A percentile compares a stretch with the other conserved stretches of the same genome.
These are phyloP conservation scores for Lactifluus subvellereus DNA, from an alignment of 768 basidiomycete genomes.

Conservation along the genomic window DNA sequence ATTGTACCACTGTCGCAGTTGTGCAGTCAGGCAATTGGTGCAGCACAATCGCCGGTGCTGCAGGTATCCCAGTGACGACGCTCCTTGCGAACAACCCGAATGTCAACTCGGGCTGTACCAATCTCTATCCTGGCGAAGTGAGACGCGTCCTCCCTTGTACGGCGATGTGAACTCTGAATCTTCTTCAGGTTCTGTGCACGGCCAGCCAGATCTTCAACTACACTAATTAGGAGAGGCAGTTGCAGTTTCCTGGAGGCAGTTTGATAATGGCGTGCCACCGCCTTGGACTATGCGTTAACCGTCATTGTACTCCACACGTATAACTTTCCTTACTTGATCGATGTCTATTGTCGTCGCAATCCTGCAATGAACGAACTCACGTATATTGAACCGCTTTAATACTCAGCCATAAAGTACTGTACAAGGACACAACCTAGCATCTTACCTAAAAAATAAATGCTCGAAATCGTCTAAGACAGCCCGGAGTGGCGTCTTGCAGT, in stretches of 20 bases:
- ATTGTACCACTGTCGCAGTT: slow-evolving; percentile 49
- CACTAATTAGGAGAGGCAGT: too few species aligned
- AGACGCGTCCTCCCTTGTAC: slow-evolving; percentile 21
- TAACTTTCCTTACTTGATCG: background rate
- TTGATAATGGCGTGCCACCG: too few species aligned
- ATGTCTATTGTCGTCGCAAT: too few species aligned
- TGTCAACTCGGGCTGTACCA: slow-evolving; percentile 47
- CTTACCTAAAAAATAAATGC: background rate
- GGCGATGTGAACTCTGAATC: background rate
- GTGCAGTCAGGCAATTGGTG: slow-evolving; percentile 50
- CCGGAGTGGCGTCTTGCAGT: slow-evolving; percentile 17
- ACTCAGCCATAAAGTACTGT: background rate
- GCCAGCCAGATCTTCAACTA: background rate
- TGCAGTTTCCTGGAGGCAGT: too few species aligned
- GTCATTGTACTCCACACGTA: background rate
- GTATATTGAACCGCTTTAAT: background rate
- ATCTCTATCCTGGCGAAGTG: slow-evolving; percentile 74
- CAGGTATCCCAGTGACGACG: slow-evolving; percentile 47
- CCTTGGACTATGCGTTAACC: too few species aligned
- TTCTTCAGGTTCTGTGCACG: background rate
- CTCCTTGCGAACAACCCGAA: slow-evolving; percentile 74
- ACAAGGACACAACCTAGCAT: background rate
- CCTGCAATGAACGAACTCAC: background rate
- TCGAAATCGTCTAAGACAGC: background rate
- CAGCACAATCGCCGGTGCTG: slow-evolving; percentile 34